These are phyloP conservation scores for Colletotrichum noveboracense DNA, from an alignment of 2,329 filamentous ascomycete genomes.

Conservation along the genomic window DNA sequence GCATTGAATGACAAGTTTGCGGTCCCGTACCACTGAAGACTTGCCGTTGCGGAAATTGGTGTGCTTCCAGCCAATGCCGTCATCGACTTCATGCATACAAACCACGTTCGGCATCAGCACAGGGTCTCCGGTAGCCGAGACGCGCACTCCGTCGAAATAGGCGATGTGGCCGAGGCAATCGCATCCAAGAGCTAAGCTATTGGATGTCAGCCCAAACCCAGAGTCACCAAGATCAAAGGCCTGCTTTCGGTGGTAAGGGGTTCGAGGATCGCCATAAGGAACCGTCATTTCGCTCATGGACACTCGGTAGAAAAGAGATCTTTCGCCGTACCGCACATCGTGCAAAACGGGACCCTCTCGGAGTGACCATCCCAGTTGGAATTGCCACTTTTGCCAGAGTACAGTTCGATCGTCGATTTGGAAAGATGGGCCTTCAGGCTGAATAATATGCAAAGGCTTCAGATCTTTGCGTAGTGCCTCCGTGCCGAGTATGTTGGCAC, in stretches of 20 bases:
- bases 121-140: conserved; percentile 33
- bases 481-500: conserved; percentile 56
- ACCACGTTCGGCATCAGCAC: conserved; percentile 37
- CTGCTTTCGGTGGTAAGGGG: conserved; percentile 70
- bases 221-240: conserved; percentile 75
- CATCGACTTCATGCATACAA: conserved; percentile 47
- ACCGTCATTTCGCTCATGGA: conserved; percentile 74
- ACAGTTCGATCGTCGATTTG: conserved; percentile 33
- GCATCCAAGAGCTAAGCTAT: conserved; percentile 70
- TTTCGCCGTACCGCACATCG: conserved; percentile 69
- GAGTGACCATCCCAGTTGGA: conserved; percentile 72
- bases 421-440: conserved; percentile 42
- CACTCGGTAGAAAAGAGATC: conserved; percentile 70
- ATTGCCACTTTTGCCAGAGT: conserved; percentile 69
- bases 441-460: conserved; percentile 41
- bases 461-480: conserved; percentile 44
- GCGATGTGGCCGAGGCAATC: conserved; percentile 70
- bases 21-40: conserved; percentile 61
- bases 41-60: conserved; percentile 65
- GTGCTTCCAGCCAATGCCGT: conserved; percentile 69
- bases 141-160: conserved; percentile 39
- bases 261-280: conserved; percentile 68
- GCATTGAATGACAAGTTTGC: conserved; percentile 66
- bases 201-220: conserved; percentile 67
- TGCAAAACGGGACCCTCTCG: conserved; percentile 74